These are phyloP conservation scores for Pythium utonaiense DNA, from an alignment of 352 stramenopile genomes.

Conservation along the genomic window DNA sequence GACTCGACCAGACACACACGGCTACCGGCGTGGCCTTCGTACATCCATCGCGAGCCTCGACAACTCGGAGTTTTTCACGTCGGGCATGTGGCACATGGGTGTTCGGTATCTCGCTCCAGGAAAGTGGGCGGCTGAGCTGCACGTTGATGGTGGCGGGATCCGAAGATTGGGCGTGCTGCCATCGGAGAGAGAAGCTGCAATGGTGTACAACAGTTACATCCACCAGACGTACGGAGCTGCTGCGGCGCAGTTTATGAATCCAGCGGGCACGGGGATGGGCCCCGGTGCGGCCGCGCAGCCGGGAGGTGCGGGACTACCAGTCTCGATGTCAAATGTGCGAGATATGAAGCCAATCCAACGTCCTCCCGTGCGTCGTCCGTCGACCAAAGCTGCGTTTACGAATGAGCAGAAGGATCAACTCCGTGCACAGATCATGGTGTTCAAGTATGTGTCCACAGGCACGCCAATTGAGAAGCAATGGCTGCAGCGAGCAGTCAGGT, in stretches of 20 bases:
- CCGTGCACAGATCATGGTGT: constrained; percentile 89
- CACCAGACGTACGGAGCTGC: constrained; percentile 78
- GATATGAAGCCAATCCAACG: constrained; percentile 56
- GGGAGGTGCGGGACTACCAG: constrained; percentile 27
- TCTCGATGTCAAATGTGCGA: constrained; percentile 44
- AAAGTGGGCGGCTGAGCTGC: constrained; percentile 79
- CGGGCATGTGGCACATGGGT: constrained; percentile 82
- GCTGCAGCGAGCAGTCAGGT: constrained; percentile 63
- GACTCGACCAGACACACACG: constrained; percentile 30
- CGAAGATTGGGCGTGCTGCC: constrained; percentile 68
- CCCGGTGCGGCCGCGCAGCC: constrained; percentile 13
- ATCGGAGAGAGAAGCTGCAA: constrained; percentile 70
- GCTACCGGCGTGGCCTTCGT: constrained; percentile 60
- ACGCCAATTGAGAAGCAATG: constrained; percentile 76
- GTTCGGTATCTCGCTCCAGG: constrained; percentile 71
- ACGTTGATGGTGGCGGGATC: constrained; percentile 78
- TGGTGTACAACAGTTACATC: constrained; percentile 87
- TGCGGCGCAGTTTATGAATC: constrained; percentile 85
- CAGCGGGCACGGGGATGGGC: constrained; percentile 37
- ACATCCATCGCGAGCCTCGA: constrained; percentile 65
- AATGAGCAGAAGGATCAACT: constrained; percentile 86
- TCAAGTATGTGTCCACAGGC: constrained; percentile 85
- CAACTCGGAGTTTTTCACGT: constrained; percentile 69
- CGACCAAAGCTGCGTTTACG: constrained; percentile 61
- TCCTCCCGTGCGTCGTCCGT: constrained; percentile 32